Evolutionary conservation across 345 rosid species (phyloP).

Genomic region (Pistacia atlantica): DNA sequence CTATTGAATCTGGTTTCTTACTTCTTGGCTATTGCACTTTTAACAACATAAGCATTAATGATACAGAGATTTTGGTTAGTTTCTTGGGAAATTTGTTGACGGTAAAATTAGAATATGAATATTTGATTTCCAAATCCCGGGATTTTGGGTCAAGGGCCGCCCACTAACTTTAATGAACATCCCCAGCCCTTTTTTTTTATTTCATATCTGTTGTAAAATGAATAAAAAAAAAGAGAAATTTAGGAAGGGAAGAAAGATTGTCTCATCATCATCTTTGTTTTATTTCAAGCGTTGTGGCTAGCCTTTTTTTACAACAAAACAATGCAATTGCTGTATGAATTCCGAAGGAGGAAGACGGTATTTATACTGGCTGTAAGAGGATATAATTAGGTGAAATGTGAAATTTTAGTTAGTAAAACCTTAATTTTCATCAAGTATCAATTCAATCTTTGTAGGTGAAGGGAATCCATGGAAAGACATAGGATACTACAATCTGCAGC

Average conservation of each 20-base stretch:
- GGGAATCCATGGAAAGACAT: conserved; percentile 2
- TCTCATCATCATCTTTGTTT: neutral
- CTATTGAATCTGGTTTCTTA: too few relatives aligned
- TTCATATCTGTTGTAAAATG: too few relatives aligned
- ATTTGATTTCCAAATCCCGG: too few relatives aligned
- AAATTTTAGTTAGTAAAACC: conserved; percentile 3
- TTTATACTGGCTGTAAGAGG: neutral
- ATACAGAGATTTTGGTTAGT: too few relatives aligned
- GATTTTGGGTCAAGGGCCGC: too few relatives aligned
- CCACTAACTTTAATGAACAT: too few relatives aligned
- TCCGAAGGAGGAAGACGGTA: neutral
- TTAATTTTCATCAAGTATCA: conserved; percentile 13
- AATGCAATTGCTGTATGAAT: neutral
- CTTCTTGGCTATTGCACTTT: too few relatives aligned
- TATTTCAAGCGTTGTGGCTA: neutral
- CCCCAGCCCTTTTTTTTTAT: too few relatives aligned
- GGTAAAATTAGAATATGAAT: too few relatives aligned
- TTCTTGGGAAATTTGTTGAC: too few relatives aligned
- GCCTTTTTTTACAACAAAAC: neutral
- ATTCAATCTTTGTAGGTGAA: conserved; percentile 5
- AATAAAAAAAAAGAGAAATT: too few relatives aligned
- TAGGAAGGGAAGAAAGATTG: neutral
- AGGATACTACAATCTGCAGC: conserved; percentile 21
- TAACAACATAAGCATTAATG: too few relatives aligned
- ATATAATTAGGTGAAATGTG: conserved; percentile 8